These are phyloP conservation scores for Aureobasidium sp. DNA, from an alignment of 2,329 filamentous ascomycete genomes.

Conservation along the genomic window DNA sequence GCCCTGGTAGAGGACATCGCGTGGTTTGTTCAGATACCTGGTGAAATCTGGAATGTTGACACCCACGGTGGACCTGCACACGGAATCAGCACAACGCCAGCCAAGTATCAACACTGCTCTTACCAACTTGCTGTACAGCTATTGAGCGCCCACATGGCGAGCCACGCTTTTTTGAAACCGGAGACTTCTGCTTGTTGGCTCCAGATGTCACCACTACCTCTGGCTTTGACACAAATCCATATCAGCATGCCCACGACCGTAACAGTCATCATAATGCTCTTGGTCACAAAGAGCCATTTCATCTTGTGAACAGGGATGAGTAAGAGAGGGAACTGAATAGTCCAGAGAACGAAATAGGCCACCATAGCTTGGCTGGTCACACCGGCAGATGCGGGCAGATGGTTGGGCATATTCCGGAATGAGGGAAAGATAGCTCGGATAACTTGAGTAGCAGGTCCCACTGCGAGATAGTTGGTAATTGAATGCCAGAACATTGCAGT, in stretches of 20 bases:
- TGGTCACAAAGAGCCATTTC: constrained; percentile 45
- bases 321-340: constrained; percentile 48
- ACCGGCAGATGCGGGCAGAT: constrained; percentile 44
- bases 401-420: constrained; percentile 48
- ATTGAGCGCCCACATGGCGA: too few relatives aligned
- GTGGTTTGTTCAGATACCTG: constrained; percentile 27
- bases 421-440: constrained; percentile 50
- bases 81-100: too few relatives aligned
- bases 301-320: constrained; percentile 39
- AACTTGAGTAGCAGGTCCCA: constrained; percentile 41
- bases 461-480: constrained; percentile 59
- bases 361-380: constrained; percentile 52
- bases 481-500: constrained; percentile 59
- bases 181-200: constrained; percentile 25
- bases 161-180: too few relatives aligned
- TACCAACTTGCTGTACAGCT: too few relatives aligned
- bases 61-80: constrained; percentile 28
- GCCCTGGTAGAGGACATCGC: constrained; percentile 30
- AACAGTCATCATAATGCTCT: constrained; percentile 28
- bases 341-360: constrained; percentile 51
- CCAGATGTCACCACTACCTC: constrained; percentile 28
- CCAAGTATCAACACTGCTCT: too few relatives aligned
- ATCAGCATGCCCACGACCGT: constrained; percentile 14
- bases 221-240: constrained; percentile 23
- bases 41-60: constrained; percentile 34